These are phyloP conservation scores for Penicillium sp. DNA, from an alignment of 2,329 filamentous ascomycete species.

Conservation along the genomic window DNA sequence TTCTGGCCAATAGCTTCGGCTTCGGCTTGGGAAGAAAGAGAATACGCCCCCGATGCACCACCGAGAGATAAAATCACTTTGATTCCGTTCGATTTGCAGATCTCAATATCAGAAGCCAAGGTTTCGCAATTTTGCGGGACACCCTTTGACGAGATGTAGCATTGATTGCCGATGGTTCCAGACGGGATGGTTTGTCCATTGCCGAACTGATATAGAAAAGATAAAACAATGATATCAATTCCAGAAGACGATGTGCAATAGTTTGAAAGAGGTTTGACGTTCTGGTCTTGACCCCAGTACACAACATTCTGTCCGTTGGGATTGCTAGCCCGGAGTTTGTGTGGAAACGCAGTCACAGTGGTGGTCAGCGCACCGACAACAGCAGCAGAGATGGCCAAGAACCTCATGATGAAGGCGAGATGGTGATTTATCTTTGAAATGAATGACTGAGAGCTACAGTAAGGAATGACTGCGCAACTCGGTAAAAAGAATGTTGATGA, in stretches of 20 bases:
- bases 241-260: slow-evolving; percentile 37
- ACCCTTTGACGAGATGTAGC: slow-evolving; percentile 25
- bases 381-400: background rate
- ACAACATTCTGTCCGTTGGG: slow-evolving; percentile 28
- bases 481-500: background rate
- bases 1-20: slow-evolving; percentile 37
- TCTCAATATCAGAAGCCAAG: slow-evolving; percentile 38
- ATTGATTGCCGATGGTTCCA: slow-evolving; percentile 38
- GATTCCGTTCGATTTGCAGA: slow-evolving; percentile 40
- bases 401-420: background rate
- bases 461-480: too few species aligned
- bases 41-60: slow-evolving; percentile 36
- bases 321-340: background rate
- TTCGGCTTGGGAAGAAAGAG: slow-evolving; percentile 30
- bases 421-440: too few species aligned
- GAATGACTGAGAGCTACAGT: too few species aligned
- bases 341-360: slow-evolving; percentile 2
- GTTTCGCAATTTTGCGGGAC: slow-evolving; percentile 29
- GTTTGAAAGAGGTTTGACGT: slow-evolving; percentile 21
- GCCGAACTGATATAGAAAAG: slow-evolving; percentile 40
- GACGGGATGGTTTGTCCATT: slow-evolving; percentile 32
- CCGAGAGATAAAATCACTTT: slow-evolving; percentile 45
- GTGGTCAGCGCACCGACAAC: background rate
- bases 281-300: slow-evolving; percentile 29
- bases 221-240: slow-evolving; percentile 41